A percentile compares a stretch with the other conserved stretches of the same genome.
Evolutionary conservation across 202 grass and related monocot genomes (phyloP).

Genomic region (Eragrostis tef): DNA sequence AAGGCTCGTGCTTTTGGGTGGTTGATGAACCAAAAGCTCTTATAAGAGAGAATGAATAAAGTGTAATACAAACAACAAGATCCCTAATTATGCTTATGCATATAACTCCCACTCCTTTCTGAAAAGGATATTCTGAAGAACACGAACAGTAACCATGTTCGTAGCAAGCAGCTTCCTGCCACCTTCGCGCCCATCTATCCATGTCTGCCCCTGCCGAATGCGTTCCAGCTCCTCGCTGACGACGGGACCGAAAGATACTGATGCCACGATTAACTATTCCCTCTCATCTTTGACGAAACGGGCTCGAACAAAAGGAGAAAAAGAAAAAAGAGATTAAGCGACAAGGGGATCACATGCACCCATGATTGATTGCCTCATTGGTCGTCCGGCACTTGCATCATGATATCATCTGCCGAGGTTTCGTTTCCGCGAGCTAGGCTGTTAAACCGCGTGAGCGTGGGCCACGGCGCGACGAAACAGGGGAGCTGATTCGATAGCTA

Average conservation of each 20-base stretch:
- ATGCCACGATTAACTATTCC: constrained; percentile 6
- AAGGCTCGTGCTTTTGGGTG: neutral
- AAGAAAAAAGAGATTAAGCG: neutral
- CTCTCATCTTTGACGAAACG: constrained; percentile 10
- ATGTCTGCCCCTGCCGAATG: constrained; percentile 25
- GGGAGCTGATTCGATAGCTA: constrained; percentile 8
- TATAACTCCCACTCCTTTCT: neutral
- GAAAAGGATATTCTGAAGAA: neutral
- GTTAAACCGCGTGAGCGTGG: constrained; percentile 71
- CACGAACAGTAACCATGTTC: constrained; percentile 12
- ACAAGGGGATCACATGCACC: neutral
- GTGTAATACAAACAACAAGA: neutral
- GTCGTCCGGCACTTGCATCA: constrained; percentile 30
- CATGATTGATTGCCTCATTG: constrained; percentile 16
- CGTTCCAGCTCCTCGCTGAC: constrained; percentile 55
- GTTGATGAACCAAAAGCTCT: neutral
- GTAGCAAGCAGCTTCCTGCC: constrained; percentile 40
- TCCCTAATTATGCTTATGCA: constrained; percentile 1
- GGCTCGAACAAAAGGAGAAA: neutral
- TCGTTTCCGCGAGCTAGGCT: constrained; percentile 55
- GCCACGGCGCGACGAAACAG: constrained; percentile 34
- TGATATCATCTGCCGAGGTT: constrained; percentile 9
- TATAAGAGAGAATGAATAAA: neutral
- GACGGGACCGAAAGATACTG: constrained; percentile 36
- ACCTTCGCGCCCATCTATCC: constrained; percentile 42